These are phyloP conservation scores for Actinidia polygama DNA, from an alignment of 179 eudicot genomes.

Conservation along the genomic window DNA sequence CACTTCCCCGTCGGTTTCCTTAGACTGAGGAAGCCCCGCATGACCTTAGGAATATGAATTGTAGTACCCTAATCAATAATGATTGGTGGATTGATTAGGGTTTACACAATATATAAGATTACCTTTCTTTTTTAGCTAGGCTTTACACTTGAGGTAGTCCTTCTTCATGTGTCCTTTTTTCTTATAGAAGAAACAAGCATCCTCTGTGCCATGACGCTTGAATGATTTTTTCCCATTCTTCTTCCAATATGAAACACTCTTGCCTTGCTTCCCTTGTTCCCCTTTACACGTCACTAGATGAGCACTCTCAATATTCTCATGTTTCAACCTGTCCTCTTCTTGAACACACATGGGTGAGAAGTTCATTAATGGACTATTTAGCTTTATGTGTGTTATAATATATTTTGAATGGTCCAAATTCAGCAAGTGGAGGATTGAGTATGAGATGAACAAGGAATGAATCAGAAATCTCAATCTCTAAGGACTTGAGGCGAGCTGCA, in stretches of 20 bases:
- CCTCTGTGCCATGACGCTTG: neutral
- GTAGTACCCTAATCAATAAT: too few relatives aligned
- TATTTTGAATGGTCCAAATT: constrained; percentile 1
- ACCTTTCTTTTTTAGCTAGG: too few relatives aligned
- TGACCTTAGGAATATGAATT: too few relatives aligned
- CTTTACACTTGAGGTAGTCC: too few relatives aligned
- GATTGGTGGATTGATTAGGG: too few relatives aligned
- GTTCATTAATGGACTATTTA: constrained; percentile 24
- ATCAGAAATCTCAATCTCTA: constrained; percentile 9
- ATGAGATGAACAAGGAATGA: constrained; percentile 13
- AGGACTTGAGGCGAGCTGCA: too few relatives aligned
- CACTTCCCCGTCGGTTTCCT: too few relatives aligned
- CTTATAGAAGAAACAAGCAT: neutral
- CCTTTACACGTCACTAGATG: neutral
- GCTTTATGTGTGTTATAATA: constrained; percentile 9
- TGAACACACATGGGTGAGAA: constrained; percentile 25
- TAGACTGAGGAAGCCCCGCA: too few relatives aligned
- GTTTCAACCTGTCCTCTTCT: constrained; percentile 19
- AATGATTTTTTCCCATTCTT: neutral
- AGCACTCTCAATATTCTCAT: neutral
- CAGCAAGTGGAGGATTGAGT: constrained; percentile 9
- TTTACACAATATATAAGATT: too few relatives aligned
- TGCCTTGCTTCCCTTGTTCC: neutral
- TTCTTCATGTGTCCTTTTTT: too few relatives aligned
- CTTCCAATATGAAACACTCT: neutral